phyloP scores from a whole-genome alignment of 2,329 filamentous ascomycete genomes.

The Trichoderma brevicompactum region DNA sequence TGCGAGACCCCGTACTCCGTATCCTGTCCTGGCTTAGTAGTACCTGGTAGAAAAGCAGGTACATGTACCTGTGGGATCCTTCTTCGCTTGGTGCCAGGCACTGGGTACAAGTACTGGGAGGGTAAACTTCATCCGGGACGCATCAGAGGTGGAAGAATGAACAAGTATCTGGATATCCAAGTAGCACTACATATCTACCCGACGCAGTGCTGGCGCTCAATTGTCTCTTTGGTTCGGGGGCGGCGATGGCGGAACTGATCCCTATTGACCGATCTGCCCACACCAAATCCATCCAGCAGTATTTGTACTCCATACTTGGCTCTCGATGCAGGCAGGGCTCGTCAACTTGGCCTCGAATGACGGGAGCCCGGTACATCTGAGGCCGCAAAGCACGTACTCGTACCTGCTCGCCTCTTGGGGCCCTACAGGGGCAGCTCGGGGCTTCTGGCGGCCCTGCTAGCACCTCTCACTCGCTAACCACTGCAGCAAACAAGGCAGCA shows the following conservation, averaged over 20 bases:
- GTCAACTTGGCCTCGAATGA: constrained; percentile 10
- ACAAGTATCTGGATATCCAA: no score
- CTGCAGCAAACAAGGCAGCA: not conserved
- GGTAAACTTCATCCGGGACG: no score
- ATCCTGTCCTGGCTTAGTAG: no score
- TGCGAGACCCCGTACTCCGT: not conserved
- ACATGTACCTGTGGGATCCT: no score
- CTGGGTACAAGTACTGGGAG: no score
- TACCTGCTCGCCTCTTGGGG: not conserved
- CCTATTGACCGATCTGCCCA: constrained; percentile 22
- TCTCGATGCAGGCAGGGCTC: not conserved
- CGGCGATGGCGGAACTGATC: constrained; percentile 24
- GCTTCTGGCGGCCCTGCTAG: constrained; percentile 7
- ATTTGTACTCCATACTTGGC: no score
- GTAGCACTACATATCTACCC: not conserved
- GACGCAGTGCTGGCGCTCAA: not conserved
- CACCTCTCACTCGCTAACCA: constrained; percentile 4
- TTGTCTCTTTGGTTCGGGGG: not conserved
- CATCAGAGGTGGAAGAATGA: no score
- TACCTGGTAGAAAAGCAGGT: no score
- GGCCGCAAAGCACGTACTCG: not conserved
- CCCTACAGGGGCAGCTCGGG: constrained; percentile 17
- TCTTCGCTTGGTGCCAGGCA: no score
- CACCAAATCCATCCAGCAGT: not conserved
- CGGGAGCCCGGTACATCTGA: not conserved